A percentile compares a stretch with the other conserved stretches of the same genome.
phyloP scores from a whole-genome alignment of 306 rosid species.

The Quercus mongolica region DNA sequence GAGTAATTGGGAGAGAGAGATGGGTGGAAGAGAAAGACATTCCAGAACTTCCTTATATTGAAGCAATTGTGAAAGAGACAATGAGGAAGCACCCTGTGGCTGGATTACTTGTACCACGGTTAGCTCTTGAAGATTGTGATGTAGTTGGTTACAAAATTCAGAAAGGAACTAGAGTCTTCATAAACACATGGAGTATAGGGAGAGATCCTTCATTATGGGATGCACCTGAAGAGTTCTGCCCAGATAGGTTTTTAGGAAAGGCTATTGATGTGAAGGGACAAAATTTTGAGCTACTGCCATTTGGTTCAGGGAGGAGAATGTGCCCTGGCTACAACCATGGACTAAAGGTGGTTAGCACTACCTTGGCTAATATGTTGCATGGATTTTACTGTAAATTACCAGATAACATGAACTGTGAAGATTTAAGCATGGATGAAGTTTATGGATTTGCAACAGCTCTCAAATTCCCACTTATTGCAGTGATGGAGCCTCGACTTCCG shows the following conservation, averaged over 20 bases:
- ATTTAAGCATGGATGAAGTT: conserved; percentile 28
- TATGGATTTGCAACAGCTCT: conserved; percentile 19
- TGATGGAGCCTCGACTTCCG: conserved; percentile 26
- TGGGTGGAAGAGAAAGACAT: too few relatives aligned
- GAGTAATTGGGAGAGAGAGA: too few relatives aligned
- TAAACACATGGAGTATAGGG: too few relatives aligned
- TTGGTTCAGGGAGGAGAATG: conserved; percentile 37
- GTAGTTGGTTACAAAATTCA: too few relatives aligned
- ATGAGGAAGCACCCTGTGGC: too few relatives aligned
- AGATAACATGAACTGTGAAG: background rate
- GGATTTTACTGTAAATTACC: conserved; percentile 17
- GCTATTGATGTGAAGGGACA: conserved; percentile 32
- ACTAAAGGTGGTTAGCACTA: conserved; percentile 5
- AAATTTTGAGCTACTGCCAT: conserved; percentile 30
- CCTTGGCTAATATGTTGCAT: conserved; percentile 26
- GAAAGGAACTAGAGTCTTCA: too few relatives aligned
- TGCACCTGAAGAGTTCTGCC: conserved; percentile 24
- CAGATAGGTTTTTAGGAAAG: conserved; percentile 30
- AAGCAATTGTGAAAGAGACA: too few relatives aligned
- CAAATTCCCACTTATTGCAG: conserved; percentile 26
- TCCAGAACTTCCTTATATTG: too few relatives aligned
- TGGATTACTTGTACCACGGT: too few relatives aligned
- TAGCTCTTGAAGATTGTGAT: too few relatives aligned
- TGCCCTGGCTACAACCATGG: conserved; percentile 11
- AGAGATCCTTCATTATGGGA: too few relatives aligned